A percentile compares a stretch with the other conserved stretches of the same genome.
Conservation (phyloP, 768 basidiomycete genomes). For the Suillus spraguei region DNA sequence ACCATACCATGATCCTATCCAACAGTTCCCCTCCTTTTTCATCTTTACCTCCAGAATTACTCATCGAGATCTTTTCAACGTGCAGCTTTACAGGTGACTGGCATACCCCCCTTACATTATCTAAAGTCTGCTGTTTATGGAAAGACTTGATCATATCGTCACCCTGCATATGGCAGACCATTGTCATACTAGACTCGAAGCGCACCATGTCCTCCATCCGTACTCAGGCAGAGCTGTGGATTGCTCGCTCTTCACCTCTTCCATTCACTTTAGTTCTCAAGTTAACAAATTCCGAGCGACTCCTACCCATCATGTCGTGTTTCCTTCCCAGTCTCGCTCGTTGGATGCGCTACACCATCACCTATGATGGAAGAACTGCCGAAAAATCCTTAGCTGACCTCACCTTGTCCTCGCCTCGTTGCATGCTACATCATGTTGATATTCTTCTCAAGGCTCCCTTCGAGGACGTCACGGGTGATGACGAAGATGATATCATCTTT, state of each 20-base stretch:
- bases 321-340: constrained; percentile 57
- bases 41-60: constrained; percentile 59
- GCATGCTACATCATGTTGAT: constrained; percentile 32
- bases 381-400: constrained; percentile 33
- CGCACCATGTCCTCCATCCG: constrained; percentile 42
- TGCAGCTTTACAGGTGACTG: constrained; percentile 46
- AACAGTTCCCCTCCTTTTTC: constrained; percentile 19
- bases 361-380: constrained; percentile 34
- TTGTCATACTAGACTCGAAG: constrained; percentile 50
- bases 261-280: constrained; percentile 57
- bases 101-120: constrained; percentile 50
- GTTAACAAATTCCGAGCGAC: constrained; percentile 46
- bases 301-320: constrained; percentile 67
- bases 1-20: constrained; percentile 3
- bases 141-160: constrained; percentile 51
- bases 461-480: constrained; percentile 15
- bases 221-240: constrained; percentile 55
- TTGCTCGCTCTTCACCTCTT: constrained; percentile 52
- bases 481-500: constrained; percentile 27
- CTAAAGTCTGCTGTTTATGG: constrained; percentile 63
- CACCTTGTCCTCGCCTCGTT: constrained; percentile 20
- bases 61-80: constrained; percentile 59
- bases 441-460: constrained; percentile 29
- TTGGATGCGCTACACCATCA: constrained; percentile 56
- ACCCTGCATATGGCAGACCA: constrained; percentile 62